Base-by-base conservation (phyloP, 306 rosid genomes). In the Cucurbita maxima region DNA sequence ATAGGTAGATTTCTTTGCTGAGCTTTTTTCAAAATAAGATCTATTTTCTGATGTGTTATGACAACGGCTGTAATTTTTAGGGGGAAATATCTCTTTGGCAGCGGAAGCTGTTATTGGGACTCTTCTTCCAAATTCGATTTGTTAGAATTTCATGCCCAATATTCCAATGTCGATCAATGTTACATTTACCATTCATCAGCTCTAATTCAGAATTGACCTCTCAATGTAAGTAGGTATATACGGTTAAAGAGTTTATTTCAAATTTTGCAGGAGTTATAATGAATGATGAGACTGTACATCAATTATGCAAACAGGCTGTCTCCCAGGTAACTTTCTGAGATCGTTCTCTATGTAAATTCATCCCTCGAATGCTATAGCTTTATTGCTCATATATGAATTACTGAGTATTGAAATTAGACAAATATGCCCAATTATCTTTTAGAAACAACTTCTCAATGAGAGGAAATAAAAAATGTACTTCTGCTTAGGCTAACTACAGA, bases 221-320 rank as follows among this genome's bases (percentile, higher is more conserved):
- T 19, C 54, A 10, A 30, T 12, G 34, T 38, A 41, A 3, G 5
- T 66, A 44, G 54, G 22, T 5, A 18, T 41, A 38, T 43, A 40
- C 43, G 48, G 79, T 75, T 72, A 56, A 38, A 64, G 64, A 25
- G 64, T 71, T 78, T 19, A 2, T 66, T 83, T 79, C 44, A 68
- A 79, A 72, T 76, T 73, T 58, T 82, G 82, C 71, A 94, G 99
- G 99, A 74, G 97, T 94, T 68, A 94, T 94, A 76, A 74, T 91
- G 97, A 94, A 94, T 53, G 97, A 94, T 58, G 99, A 94, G 87
- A 94, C 99, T 2, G 92, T 89, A 66, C 89, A 91, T 82, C 99
- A 94, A 71, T 83, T 94, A 77, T 87, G 95, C 79, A 94, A 89
- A 77, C 99, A 94, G 81, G 97, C 99, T 72, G 91, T 91, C 76